phyloP scores from a whole-genome alignment of 1,284 basidiomycete species.

The Vanrija sp. region DNA sequence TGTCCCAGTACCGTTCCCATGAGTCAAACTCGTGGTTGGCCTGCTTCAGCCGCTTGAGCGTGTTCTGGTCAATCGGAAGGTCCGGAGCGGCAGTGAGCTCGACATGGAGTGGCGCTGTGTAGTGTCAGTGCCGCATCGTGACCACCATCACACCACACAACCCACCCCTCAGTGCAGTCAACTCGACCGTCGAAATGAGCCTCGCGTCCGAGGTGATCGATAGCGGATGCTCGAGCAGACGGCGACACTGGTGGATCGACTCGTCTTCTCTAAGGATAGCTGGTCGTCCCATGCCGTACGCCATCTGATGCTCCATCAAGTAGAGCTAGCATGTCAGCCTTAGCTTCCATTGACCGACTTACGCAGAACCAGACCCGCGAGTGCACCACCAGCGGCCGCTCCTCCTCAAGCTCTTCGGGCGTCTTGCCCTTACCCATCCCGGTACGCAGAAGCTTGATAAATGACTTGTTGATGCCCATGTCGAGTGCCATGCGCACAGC shows the following conservation, averaged over 20 bases:
- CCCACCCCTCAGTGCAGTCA: conserved; percentile 43
- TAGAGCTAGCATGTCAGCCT: conserved; percentile 55
- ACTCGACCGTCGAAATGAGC: conserved; percentile 73
- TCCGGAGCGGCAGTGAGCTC: conserved; percentile 46
- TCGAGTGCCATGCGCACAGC: conserved; percentile 91
- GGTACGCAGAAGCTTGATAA: conserved; percentile 70
- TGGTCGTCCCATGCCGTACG: conserved; percentile 86
- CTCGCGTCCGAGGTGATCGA: conserved; percentile 89
- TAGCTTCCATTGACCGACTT: conserved; percentile 9
- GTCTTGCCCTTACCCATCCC: conserved; percentile 65
- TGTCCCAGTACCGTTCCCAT: conserved; percentile 51
- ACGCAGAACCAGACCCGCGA: conserved; percentile 80
- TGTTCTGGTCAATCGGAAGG: conserved; percentile 43
- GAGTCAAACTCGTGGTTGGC: conserved; percentile 49
- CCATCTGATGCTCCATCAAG: conserved; percentile 90
- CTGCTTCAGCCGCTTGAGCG: conserved; percentile 44
- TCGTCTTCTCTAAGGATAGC: conserved; percentile 89
- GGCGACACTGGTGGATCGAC: conserved; percentile 73
- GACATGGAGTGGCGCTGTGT: conserved; percentile 43
- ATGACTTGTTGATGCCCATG: conserved; percentile 81
- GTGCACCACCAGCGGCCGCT: conserved; percentile 71
- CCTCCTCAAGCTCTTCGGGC: conserved; percentile 57
- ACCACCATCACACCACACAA: neutral
- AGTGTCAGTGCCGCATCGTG: neutral
- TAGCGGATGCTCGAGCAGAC: conserved; percentile 79